phyloP scores from a whole-genome alignment of 208 protist species.

The Trypanosoma melophagium region DNA sequence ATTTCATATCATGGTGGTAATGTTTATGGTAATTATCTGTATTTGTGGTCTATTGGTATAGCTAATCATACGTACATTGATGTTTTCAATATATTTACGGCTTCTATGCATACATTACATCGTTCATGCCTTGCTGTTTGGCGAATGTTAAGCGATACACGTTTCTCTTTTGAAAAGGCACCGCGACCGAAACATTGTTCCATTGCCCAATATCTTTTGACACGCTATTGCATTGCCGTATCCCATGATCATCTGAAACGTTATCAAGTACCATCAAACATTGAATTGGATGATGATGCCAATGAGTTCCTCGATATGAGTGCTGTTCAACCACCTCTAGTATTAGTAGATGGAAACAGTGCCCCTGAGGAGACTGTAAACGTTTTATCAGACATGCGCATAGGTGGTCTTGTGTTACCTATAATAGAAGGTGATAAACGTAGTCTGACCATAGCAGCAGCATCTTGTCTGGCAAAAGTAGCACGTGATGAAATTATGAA shows the following conservation, averaged over 20 bases:
- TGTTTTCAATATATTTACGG: conserved; percentile 74
- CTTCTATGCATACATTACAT: conserved; percentile 88
- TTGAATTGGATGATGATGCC: conserved; percentile 65
- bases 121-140: conserved; percentile 74
- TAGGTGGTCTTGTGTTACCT: conserved; percentile 72
- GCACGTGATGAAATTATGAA: conserved; percentile 87
- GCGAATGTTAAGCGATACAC: conserved; percentile 79
- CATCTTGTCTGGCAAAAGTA: conserved; percentile 89
- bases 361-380: conserved; percentile 64
- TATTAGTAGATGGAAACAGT: conserved; percentile 84
- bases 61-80: conserved; percentile 91
- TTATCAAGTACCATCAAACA: conserved; percentile 56
- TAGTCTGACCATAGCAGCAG: conserved; percentile 83
- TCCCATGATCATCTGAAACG: conserved; percentile 70
- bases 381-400: conserved; percentile 59
- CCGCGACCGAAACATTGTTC: conserved; percentile 63
- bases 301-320: conserved; percentile 74
- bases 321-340: conserved; percentile 79
- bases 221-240: conserved; percentile 71
- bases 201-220: conserved; percentile 85
- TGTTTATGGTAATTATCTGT: conserved; percentile 79
- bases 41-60: conserved; percentile 86
- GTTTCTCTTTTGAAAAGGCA: conserved; percentile 76
- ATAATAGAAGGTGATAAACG: conserved; percentile 89
- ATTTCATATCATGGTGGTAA: conserved; percentile 83